These are phyloP conservation scores for Leccinum barrowsii DNA, from an alignment of 768 basidiomycete species.

Conservation along the genomic window DNA sequence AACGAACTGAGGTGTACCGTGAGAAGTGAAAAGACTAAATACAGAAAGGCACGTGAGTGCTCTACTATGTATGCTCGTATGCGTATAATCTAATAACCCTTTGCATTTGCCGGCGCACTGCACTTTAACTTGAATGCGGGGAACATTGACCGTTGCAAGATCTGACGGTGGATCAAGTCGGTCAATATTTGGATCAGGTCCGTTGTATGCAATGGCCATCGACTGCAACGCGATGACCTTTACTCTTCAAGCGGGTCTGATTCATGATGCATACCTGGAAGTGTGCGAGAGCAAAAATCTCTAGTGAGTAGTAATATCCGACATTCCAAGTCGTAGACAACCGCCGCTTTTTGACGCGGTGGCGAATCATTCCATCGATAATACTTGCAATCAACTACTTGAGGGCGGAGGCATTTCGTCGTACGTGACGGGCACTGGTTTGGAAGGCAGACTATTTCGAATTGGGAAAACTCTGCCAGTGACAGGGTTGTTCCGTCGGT, in stretches of 20 bases:
- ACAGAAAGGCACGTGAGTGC: no score
- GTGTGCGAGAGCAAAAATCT: neutral
- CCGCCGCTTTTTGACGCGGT: neutral
- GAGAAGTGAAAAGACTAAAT: no score
- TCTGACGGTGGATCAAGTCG: neutral
- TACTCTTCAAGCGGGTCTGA: neutral
- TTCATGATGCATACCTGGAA: neutral
- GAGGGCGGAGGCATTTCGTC: neutral
- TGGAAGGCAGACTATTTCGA: no score
- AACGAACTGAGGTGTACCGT: no score
- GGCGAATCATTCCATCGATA: neutral
- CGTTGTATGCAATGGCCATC: neutral
- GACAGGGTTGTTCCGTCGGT: no score
- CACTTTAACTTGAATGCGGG: neutral
- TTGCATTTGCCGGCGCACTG: neutral
- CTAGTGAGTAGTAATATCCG: neutral
- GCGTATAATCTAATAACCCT: no score
- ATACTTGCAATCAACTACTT: neutral
- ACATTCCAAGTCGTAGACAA: neutral
- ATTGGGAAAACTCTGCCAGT: no score
- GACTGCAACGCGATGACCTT: neutral
- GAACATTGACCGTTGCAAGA: neutral
- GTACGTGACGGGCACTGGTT: neutral
- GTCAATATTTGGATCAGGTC: neutral
- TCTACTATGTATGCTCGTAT: no score